These are phyloP conservation scores for Raphanus sativus DNA, from an alignment of 345 rosid genomes.

Conservation along the genomic window DNA sequence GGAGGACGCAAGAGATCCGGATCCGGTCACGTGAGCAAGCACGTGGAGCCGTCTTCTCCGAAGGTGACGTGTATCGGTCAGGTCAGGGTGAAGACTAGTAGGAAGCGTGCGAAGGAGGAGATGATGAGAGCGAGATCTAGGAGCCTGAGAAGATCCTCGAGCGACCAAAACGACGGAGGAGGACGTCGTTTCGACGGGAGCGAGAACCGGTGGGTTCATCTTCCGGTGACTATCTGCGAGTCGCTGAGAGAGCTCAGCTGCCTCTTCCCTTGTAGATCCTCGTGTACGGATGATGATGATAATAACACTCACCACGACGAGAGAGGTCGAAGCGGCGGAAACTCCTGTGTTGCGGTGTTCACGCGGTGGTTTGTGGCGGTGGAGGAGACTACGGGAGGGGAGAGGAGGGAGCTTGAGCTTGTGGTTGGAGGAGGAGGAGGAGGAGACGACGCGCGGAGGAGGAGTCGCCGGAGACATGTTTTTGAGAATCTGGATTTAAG, in stretches of 20 bases:
- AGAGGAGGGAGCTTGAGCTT: slow-evolving; percentile 66
- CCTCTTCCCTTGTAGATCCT: slow-evolving; percentile 77
- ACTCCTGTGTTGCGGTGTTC: slow-evolving; percentile 70
- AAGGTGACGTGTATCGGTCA: slow-evolving; percentile 97
- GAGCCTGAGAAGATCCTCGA: slow-evolving; percentile 52
- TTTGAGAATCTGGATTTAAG: slow-evolving; percentile 64
- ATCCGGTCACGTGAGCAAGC: slow-evolving; percentile 44
- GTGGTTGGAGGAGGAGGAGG: slow-evolving; percentile 64
- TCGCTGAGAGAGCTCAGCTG: slow-evolving; percentile 78
- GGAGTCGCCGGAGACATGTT: slow-evolving; percentile 41
- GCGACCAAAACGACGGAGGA: slow-evolving; percentile 29
- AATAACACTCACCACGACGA: neutral
- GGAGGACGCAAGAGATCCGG: slow-evolving; percentile 61
- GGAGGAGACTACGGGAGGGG: slow-evolving; percentile 60
- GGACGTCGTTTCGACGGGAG: slow-evolving; percentile 30
- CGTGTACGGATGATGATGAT: slow-evolving; percentile 47
- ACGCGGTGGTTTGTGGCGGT: slow-evolving; percentile 81
- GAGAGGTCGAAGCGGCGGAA: slow-evolving; percentile 39
- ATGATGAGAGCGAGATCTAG: slow-evolving; percentile 66
- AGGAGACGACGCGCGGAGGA: slow-evolving; percentile 51
- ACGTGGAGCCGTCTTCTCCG: slow-evolving; percentile 79
- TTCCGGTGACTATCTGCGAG: slow-evolving; percentile 81
- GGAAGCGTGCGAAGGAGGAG: slow-evolving; percentile 67
- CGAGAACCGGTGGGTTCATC: slow-evolving; percentile 73
- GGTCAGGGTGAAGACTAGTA: slow-evolving; percentile 89